Base-by-base conservation (phyloP, 768 basidiomycete species). In the Leucocoprinus leucothites region DNA sequence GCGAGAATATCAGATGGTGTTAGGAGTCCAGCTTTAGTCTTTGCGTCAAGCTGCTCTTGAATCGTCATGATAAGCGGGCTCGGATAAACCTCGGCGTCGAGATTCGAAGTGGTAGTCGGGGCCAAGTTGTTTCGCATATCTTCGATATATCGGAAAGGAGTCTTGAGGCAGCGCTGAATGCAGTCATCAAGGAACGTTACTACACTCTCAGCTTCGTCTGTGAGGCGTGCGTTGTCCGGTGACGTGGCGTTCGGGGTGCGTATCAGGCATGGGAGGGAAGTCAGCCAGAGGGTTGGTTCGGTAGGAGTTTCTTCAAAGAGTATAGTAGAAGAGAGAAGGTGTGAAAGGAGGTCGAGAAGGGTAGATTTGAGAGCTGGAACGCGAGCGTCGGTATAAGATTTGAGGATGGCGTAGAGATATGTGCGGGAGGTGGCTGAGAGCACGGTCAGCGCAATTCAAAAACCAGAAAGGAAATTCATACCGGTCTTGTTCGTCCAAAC, bases 61-160 rank as follows among this genome's bases (percentile, higher is more conserved):
- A 92, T 70, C 0, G 91, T 85, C 77, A 89, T 83, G 3, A 97
- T 68, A 13, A 98, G 75, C 0, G 94, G 91, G 43, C 45, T 52
- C 1, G 48, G 35, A 21, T 40, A 46, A n/a, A 43, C 19, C 24
- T 45, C 54, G 0, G 35, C 7, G 11, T 42, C 25, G 51, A 51
- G 61, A 60, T 25, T 38, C 22, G n/a, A 46, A 35, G 36, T 48
- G 26, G 50, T 50, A 5, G 21, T 21, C 16, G 63, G 5, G 51
- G 63, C 49, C 57, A 60, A 50, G 19, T 83, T 64, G 0, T 68
- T 63, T 5, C 77, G 66, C 58, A 86, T 69, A 21, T 85, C 85
- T 62, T 97, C 94, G 51, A 96, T 76, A 64, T 96, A 98, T 25
- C 83, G 80, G 66, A 94, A 90, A 0, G 93, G 91, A 1, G 87